Base-by-base conservation (phyloP, 108 stramenopile species). In the Licmophora abbreviata region DNA sequence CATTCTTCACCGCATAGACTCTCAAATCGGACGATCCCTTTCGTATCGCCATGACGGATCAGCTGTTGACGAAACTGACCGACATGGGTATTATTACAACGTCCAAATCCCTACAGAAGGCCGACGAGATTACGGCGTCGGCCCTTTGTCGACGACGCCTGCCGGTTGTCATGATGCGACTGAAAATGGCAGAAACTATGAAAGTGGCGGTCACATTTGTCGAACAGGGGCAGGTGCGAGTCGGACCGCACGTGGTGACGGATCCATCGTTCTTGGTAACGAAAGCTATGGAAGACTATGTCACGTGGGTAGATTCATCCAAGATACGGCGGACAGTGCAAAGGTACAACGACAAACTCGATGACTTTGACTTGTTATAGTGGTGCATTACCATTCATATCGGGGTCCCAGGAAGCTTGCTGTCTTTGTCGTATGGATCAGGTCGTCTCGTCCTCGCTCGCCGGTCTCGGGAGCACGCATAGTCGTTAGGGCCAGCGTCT, bases 351-450 rank as follows among this genome's bases (percentile, higher is more conserved):
- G 95, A 98, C 65, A 99, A 96, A 48, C 68, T 99, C 44, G 99
- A 99, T 74, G 99, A 99, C 58, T 99, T 93, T 64, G 97, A 99
- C 58, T 73, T 99, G 48, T 69, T 99, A 45, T 94, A 89, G 60
- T 56, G 69, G 32, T n/a, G n/a, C n/a, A n/a, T n/a, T n/a, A n/a
- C n/a, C n/a, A n/a, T n/a, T n/a, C n/a, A n/a, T n/a, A n/a, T n/a
- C n/a, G n/a, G n/a, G n/a, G n/a, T n/a, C n/a, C n/a, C n/a, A n/a
- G n/a, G n/a, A n/a, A n/a, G n/a, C n/a, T n/a, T n/a, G n/a, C n/a
- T n/a, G n/a, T n/a, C n/a, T n/a, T n/a, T n/a, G n/a, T n/a, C n/a
- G n/a, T n/a, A n/a, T n/a, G n/a, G n/a, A n/a, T n/a, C n/a, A n/a
- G n/a, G n/a, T n/a, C n/a, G n/a, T n/a, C n/a, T n/a, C n/a, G n/a